Evolutionary conservation across 306 rosid genomes (phyloP).

Genomic region (Prunus campanulata): DNA sequence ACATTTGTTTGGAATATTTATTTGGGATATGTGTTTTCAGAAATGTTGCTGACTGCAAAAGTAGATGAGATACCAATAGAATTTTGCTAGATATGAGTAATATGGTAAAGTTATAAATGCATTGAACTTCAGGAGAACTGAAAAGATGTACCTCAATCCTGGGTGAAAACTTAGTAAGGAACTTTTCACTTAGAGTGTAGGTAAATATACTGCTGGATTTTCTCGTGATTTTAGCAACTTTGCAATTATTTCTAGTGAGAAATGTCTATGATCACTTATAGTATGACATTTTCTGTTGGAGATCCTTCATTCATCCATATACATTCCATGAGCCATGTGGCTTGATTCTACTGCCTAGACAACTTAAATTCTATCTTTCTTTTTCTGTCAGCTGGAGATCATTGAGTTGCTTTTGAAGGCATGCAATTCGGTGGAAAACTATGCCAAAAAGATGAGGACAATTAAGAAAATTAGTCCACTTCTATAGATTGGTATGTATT

Average conservation of each 20-base stretch:
- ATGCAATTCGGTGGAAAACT: slow-evolving; percentile 60
- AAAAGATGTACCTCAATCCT: not conserved
- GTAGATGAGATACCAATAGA: not conserved
- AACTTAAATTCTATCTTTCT: slow-evolving; percentile 19
- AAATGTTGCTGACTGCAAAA: not conserved
- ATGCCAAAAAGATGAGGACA: slow-evolving; percentile 50
- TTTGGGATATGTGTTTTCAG: not conserved
- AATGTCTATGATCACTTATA: not conserved
- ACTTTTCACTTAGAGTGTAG: not conserved
- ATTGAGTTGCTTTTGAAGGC: slow-evolving; percentile 71
- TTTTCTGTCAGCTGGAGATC: slow-evolving; percentile 56
- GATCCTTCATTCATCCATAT: not conserved
- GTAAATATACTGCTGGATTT: not conserved
- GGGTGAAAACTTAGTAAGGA: not conserved
- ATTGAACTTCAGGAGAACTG: not conserved
- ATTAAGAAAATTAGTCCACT: not conserved
- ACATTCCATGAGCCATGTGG: not conserved
- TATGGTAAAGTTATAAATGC: not conserved
- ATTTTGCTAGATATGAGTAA: not conserved
- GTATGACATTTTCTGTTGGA: not conserved
- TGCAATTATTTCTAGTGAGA: not conserved
- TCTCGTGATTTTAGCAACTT: not conserved
- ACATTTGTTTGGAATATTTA: not conserved
- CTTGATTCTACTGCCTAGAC: slow-evolving; percentile 7
- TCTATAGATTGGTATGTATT: not conserved